Evolutionary conservation across 768 basidiomycete genomes (phyloP), one percentile per base, ranked within the genome.

Genomic region (Amyloporia xantha): DNA sequence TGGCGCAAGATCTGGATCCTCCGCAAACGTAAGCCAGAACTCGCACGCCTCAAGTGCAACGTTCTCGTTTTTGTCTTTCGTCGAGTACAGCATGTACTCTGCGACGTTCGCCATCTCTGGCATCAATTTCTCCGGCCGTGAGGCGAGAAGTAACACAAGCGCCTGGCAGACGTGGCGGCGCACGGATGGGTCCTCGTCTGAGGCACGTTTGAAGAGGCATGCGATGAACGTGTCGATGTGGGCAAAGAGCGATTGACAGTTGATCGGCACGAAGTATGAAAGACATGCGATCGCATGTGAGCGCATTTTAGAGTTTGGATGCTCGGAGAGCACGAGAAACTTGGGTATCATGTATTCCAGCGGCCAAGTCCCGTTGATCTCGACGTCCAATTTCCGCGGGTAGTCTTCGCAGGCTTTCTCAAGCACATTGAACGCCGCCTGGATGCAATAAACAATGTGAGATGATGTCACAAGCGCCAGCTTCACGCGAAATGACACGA

Each of bases 1-100:
- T 2, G 82, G 79, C 9, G 83, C 82, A 20, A 98, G 75, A 43
- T 92, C 91, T 33, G 83, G 83, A 57, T 97, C 92, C 65, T 99
- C 96, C 13, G 96, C 94, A 62, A 99, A 98, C 1, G 94, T 96
- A 52, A 99, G 75, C 96, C 96, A 99, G 67, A 99, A 99, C 74
- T 99, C 96, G 76, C 94, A 96, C 20, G 96, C 96, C 70, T 99
- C 96, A 42, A 99, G 75, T 2, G 95, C 93, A 46, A 92, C 95
- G 53, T 85, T 86, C 69, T 97, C 94, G 65, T 97, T 92, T 70
- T 89, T 88, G 73, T 97, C 94, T 68, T 94, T 93, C 12, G 92
- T 97, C 23, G 92, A 95, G 70, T 93, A 98, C 33, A 98, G 77
- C 91, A 99, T 98, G 68, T 96, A 99, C 65, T 96, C 92, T 23